phyloP scores from a whole-genome alignment of 257 asterid genomes.

The Eustoma russellianum region DNA sequence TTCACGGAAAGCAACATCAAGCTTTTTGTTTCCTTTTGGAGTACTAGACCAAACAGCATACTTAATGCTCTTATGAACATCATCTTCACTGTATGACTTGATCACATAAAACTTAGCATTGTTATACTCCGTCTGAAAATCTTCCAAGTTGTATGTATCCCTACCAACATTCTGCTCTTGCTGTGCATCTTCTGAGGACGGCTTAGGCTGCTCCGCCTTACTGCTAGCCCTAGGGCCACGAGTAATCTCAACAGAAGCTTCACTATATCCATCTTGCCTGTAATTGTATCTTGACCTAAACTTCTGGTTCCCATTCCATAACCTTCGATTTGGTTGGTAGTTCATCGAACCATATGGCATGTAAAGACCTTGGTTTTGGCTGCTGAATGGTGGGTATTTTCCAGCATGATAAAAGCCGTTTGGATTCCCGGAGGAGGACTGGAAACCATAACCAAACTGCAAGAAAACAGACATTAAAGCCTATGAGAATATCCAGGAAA shows the following conservation, averaged over 20 bases:
- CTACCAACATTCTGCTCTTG: conserved; percentile 22
- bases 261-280: conserved; percentile 43
- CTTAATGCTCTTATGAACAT: conserved; percentile 70
- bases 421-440: conserved; percentile 25
- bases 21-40: conserved; percentile 63
- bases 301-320: conserved; percentile 41
- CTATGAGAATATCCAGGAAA: neutral
- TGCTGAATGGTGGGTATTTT: conserved; percentile 30
- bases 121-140: conserved; percentile 45
- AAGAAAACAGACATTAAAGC: neutral
- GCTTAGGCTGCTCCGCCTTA: conserved; percentile 21
- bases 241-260: conserved; percentile 43
- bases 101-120: conserved; percentile 67
- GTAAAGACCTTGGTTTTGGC: conserved; percentile 31
- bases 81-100: conserved; percentile 81
- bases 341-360: conserved; percentile 32
- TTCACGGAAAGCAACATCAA: conserved; percentile 50
- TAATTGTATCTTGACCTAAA: conserved; percentile 31
- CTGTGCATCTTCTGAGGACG: conserved; percentile 34
- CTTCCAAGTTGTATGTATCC: conserved; percentile 45
- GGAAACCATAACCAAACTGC: conserved; percentile 57
- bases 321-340: conserved; percentile 33
- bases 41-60: conserved; percentile 94
- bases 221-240: conserved; percentile 73
- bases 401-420: conserved; percentile 38